Percentiles rank a stretch among this genome's conserved stretches.
phyloP scores from a whole-genome alignment of 345 rosid species.

The Geranium brycei region DNA sequence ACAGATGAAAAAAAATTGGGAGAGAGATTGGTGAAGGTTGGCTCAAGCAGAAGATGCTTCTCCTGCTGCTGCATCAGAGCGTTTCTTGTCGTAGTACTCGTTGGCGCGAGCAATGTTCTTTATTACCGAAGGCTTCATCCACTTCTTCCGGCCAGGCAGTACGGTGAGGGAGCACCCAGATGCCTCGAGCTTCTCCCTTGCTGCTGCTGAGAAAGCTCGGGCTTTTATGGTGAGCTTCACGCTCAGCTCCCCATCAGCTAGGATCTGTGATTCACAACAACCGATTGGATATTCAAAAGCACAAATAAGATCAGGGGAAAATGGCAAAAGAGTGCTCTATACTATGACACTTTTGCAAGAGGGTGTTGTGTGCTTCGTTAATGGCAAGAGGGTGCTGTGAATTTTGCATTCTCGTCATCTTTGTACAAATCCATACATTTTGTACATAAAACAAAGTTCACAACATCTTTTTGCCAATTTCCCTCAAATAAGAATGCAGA shows the following conservation, averaged over 20 bases:
- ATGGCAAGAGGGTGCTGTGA: no score
- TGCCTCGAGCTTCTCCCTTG: constrained; percentile 77
- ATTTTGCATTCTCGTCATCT: no score
- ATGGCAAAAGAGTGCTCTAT: no score
- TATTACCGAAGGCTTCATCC: constrained; percentile 77
- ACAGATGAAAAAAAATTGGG: background rate
- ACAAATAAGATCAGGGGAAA: no score
- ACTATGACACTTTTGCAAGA: no score
- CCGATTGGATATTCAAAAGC: no score
- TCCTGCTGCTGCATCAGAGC: constrained; percentile 43
- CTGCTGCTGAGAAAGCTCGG: constrained; percentile 61
- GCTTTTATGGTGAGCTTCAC: constrained; percentile 67
- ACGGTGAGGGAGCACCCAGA: constrained; percentile 65
- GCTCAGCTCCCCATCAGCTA: constrained; percentile 72
- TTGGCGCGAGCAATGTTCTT: constrained; percentile 79
- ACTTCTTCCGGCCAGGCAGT: constrained; percentile 81
- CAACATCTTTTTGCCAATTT: no score
- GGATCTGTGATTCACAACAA: constrained; percentile 28
- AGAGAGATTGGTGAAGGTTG: no score
- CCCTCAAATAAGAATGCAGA: no score
- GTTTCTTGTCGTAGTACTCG: constrained; percentile 79
- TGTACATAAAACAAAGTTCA: no score
- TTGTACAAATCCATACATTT: no score
- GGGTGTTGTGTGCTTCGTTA: no score
- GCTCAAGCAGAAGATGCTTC: constrained; percentile 13